These are phyloP conservation scores for Rhynchosporium secalis DNA, from an alignment of 2,329 filamentous ascomycete species.

Conservation along the genomic window DNA sequence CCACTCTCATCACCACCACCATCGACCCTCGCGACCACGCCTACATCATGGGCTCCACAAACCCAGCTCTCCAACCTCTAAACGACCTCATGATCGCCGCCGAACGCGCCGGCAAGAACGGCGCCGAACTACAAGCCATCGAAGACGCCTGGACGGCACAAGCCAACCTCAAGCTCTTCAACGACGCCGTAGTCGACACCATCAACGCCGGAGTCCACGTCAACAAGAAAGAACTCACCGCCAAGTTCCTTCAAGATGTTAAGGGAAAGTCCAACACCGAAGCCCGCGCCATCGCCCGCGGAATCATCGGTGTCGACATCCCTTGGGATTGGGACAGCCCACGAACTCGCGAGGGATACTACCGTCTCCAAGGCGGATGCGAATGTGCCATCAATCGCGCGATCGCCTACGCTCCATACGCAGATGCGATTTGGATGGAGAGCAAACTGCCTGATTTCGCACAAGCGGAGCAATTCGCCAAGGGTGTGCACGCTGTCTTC, in stretches of 20 bases:
- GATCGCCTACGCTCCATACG: constrained; percentile 87
- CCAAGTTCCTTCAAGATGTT: constrained; percentile 64
- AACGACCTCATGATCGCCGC: constrained; percentile 89
- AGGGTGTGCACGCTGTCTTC: constrained; percentile 90
- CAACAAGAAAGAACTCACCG: constrained; percentile 68
- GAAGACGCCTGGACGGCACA: constrained; percentile 84
- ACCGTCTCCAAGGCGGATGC: constrained; percentile 87
- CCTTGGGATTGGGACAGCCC: constrained; percentile 96
- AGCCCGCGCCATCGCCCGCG: constrained; percentile 75
- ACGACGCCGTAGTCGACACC: constrained; percentile 81
- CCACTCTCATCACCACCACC: constrained; percentile 93
- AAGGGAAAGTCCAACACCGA: constrained; percentile 87
- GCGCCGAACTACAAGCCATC: constrained; percentile 80
- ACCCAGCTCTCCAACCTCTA: constrained; percentile 78
- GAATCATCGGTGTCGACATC: constrained; percentile 75
- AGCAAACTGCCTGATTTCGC: constrained; percentile 89
- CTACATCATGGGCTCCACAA: constrained; percentile 89
- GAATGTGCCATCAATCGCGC: constrained; percentile 89
- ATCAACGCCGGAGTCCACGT: constrained; percentile 68
- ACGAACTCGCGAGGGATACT: constrained; percentile 91
- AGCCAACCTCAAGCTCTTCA: constrained; percentile 83
- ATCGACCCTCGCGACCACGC: constrained; percentile 94
- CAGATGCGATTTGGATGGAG: constrained; percentile 99
- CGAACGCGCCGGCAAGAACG: constrained; percentile 77
- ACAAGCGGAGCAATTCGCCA: constrained; percentile 90